Conservation (phyloP, 2,329 filamentous ascomycete species). For the Sporothrix inflata region DNA sequence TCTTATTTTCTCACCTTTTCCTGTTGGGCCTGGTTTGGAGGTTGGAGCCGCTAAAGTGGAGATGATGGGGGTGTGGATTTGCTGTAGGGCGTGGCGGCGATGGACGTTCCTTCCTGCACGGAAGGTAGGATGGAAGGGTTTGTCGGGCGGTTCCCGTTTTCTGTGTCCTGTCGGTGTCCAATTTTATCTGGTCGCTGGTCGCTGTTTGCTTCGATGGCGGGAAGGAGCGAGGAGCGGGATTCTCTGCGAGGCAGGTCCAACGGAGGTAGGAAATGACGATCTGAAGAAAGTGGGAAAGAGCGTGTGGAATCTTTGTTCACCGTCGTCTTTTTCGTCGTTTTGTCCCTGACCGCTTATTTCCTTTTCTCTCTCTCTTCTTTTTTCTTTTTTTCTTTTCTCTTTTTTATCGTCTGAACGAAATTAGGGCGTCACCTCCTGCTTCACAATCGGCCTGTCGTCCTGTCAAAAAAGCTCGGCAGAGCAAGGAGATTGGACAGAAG, state of each 20-base stretch:
- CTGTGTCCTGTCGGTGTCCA: neutral
- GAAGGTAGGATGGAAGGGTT: slow-evolving; percentile 13
- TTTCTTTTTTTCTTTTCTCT: neutral
- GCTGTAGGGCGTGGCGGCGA: neutral
- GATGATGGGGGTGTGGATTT: slow-evolving; percentile 1
- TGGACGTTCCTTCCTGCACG: slow-evolving; percentile 8
- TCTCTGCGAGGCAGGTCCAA: neutral
- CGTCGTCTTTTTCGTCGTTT: too few relatives aligned
- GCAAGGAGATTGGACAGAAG: slow-evolving; percentile 7
- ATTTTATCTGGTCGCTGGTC: neutral
- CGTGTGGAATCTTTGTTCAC: slow-evolving; percentile 4
- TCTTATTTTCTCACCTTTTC: neutral
- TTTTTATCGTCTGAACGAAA: neutral
- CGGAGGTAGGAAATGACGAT: slow-evolving; percentile 4
- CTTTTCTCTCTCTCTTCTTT: neutral
- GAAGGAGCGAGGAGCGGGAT: neutral
- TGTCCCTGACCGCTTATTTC: neutral
- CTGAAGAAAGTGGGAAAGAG: neutral
- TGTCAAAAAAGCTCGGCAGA: neutral
- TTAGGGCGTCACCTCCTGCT: neutral
- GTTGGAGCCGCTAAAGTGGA: slow-evolving; percentile 13
- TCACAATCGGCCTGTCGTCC: neutral
- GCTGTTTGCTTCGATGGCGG: neutral
- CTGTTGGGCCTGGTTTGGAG: neutral
- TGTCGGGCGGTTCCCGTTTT: neutral